Percentiles rank a stretch among this genome's conserved stretches.
phyloP scores from a whole-genome alignment of 2,329 filamentous ascomycete species.

The Dendrostoma leiphaemia region DNA sequence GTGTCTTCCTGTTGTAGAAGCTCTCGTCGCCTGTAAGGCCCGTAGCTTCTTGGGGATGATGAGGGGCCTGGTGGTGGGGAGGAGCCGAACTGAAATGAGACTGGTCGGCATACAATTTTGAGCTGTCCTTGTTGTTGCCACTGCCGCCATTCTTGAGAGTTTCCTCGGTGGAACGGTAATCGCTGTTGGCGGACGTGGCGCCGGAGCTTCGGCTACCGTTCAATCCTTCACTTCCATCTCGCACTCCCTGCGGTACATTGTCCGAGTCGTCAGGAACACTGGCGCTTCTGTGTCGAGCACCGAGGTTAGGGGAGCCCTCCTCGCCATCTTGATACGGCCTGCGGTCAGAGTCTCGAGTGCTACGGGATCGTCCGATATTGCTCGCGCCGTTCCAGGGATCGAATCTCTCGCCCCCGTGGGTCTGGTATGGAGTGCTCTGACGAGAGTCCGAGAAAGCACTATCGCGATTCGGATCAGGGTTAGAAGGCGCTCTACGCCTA shows the following conservation, averaged over 20 bases:
- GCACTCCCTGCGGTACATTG: conserved; percentile 19
- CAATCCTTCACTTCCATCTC: not conserved
- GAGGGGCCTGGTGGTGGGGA: not conserved
- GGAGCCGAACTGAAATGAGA: conserved; percentile 7
- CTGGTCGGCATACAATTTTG: conserved; percentile 17
- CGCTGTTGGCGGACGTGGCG: conserved; percentile 1
- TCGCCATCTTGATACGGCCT: conserved; percentile 24
- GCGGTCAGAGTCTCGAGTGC: conserved; percentile 14
- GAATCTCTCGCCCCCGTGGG: conserved; percentile 56
- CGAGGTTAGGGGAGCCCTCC: conserved; percentile 16
- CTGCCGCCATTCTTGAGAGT: not conserved
- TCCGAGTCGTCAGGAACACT: conserved; percentile 31
- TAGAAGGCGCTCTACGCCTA: conserved; percentile 29
- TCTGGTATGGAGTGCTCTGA: conserved; percentile 57
- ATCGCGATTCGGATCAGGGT: conserved; percentile 42
- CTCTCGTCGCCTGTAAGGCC: conserved; percentile 10
- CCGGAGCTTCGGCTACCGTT: not conserved
- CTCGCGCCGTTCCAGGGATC: conserved; percentile 50
- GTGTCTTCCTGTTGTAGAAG: conserved; percentile 2
- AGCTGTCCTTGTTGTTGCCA: conserved; percentile 8
- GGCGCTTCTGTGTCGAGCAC: conserved; percentile 29
- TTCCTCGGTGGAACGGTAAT: conserved; percentile 1
- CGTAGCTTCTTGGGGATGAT: conserved; percentile 9
- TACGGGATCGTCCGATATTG: conserved; percentile 13
- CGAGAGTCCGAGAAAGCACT: conserved; percentile 44